Conservation (phyloP, 257 asterid species). For the Nicotiana benthamiana region DNA sequence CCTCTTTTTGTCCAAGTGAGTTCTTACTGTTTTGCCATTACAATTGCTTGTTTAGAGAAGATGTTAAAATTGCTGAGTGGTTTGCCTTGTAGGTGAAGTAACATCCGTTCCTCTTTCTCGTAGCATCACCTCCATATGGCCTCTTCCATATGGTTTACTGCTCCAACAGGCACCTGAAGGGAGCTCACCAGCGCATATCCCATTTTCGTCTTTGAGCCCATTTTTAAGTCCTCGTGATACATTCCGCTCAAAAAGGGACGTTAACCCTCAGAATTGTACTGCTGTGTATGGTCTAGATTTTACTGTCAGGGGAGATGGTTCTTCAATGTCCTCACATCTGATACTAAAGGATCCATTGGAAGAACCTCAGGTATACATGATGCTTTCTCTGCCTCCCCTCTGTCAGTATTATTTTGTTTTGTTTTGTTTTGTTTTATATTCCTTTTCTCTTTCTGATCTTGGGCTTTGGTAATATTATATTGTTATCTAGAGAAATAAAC, state of each 20-base stretch:
- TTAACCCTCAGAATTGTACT: conserved; percentile 41
- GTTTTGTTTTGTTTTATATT: neutral
- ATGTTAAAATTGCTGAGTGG: conserved; percentile 14
- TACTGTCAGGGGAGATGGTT: conserved; percentile 40
- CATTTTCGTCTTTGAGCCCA: conserved; percentile 48
- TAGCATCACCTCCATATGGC: conserved; percentile 70
- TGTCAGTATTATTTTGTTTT: neutral
- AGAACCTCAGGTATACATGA: conserved; percentile 70
- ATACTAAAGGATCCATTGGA: conserved; percentile 77
- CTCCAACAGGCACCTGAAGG: conserved; percentile 74
- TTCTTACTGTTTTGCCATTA: neutral
- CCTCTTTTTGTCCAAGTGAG: conserved; percentile 1
- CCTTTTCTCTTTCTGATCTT: neutral
- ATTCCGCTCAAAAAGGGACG: conserved; percentile 55
- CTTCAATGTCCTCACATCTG: conserved; percentile 61
- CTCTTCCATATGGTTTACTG: conserved; percentile 91
- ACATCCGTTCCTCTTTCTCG: conserved; percentile 71
- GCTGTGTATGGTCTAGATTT: conserved; percentile 41
- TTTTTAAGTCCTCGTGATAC: conserved; percentile 44
- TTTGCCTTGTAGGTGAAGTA: conserved; percentile 64
- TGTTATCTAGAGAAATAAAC: too few relatives aligned
- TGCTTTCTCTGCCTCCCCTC: neutral
- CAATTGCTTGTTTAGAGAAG: neutral
- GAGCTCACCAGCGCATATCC: conserved; percentile 35
- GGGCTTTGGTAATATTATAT: neutral